Evolutionary conservation across 352 stramenopile genomes (phyloP), one percentile per base, ranked within the genome.

Genomic region (Pythium phragmiticola): DNA sequence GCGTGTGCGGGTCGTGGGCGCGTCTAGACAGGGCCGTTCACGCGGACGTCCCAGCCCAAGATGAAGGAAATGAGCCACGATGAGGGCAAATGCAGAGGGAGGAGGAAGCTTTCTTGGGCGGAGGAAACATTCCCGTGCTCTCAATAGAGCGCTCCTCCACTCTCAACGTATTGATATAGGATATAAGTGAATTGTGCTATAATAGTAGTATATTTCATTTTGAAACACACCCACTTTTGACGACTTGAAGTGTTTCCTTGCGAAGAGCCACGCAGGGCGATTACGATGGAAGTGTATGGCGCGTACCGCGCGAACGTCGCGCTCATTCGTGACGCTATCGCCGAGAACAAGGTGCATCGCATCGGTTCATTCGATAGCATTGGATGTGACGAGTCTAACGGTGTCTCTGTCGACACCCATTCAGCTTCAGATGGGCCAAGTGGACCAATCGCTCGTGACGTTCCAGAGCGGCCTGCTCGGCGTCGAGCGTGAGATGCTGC

Each of bases 401-500:
- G 34, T 23, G 50, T 59, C 47, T 7, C 36, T 66, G n/a, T 51
- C 30, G 62, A 33, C n/a, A 6, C 34, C 21, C 4, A n/a, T 45
- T 37, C 58, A 91, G 78, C 59, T 70, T 7, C 80, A 88, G 64
- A 90, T 92, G 78, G 58, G 57, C 36, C 77, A 76, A 28, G 82
- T 91, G 56, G 64, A 83, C 45, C 66, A 76, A 47, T 81, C 80
- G 61, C 71, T 94, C 16, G 53, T 66, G 51, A 72, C 68, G 11
- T 86, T 94, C 57, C 84, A 94, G 69, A 68, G 64, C 9, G 82
- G 82, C 1, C 68, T 94, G 13, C 49, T 89, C 17, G 77, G 81
- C 43, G 83, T 94, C 39, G 84, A 94, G 76, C 69, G 73, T 26
- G 79, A 94, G 70, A 94, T 91, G 84, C 69, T 89, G 59, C 82